A percentile compares a stretch with the other conserved stretches of the same genome.
Conservation (phyloP, 371 early-diverging fungal genomes). For the Funneliformis caledonium region DNA sequence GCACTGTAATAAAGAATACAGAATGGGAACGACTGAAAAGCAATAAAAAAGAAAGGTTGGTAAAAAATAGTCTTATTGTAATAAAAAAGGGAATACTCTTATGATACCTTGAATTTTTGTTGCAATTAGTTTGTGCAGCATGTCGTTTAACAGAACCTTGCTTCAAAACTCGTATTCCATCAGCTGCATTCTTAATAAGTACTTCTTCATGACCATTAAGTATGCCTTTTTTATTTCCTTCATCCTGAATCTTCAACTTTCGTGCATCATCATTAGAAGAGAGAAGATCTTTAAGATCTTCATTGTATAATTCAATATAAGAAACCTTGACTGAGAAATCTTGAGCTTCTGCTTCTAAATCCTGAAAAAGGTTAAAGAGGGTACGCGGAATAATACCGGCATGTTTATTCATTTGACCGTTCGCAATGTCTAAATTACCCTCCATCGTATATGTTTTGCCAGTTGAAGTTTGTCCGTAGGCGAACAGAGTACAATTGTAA, state of each 20-base stretch:
- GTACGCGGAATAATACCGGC: constrained; percentile 94
- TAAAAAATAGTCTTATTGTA: background rate
- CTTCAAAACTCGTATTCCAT: constrained; percentile 78
- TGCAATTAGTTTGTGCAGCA: constrained; percentile 89
- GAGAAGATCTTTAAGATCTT: constrained; percentile 94
- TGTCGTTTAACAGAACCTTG: constrained; percentile 78
- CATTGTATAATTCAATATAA: constrained; percentile 98
- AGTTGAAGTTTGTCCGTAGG: constrained; percentile 95
- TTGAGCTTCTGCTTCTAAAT: constrained; percentile 57
- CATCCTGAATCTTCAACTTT: constrained; percentile 72
- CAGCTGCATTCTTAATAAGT: constrained; percentile 68
- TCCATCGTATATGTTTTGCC: constrained; percentile 93
- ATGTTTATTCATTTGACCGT: constrained; percentile 44
- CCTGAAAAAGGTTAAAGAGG: constrained; percentile 81
- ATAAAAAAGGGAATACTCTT: background rate
- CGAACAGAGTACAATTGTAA: constrained; percentile 96
- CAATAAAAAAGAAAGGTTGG: background rate
- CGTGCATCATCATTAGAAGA: constrained; percentile 51
- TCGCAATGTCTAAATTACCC: constrained; percentile 67
- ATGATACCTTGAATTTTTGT: constrained; percentile 80
- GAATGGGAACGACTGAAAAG: constrained; percentile 86
- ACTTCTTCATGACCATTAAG: constrained; percentile 86
- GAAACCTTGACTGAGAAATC: constrained; percentile 85
- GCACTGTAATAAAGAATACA: constrained; percentile 89
- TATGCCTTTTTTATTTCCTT: constrained; percentile 68